Evolutionary conservation across 2,329 filamentous ascomycete species (phyloP).

Genomic region (Diplodia mutila): DNA sequence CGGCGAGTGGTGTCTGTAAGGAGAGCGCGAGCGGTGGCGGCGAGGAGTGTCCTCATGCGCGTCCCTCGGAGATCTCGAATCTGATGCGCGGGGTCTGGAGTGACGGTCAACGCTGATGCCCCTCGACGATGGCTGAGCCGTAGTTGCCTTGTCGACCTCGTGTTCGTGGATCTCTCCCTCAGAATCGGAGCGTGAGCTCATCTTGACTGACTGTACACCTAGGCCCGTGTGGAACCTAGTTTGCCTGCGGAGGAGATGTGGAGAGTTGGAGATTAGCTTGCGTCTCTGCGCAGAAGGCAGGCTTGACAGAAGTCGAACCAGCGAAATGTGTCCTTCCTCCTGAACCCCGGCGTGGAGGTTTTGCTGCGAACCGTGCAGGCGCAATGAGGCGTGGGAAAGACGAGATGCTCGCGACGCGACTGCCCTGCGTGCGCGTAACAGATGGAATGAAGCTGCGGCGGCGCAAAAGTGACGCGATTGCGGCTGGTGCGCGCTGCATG

Average conservation of each 20-base stretch:
- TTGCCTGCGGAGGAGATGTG: constrained; percentile 7
- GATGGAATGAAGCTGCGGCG: background rate
- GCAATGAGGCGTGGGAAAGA: background rate
- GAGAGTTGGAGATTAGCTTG: constrained; percentile 20
- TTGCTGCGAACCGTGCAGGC: background rate
- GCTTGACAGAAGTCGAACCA: constrained; percentile 28
- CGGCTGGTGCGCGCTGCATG: constrained; percentile 1
- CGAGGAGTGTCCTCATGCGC: constrained; percentile 54
- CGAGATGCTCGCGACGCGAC: constrained; percentile 1
- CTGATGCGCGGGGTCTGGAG: constrained; percentile 60
- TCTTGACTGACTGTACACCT: constrained; percentile 27
- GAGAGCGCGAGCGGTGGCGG: constrained; percentile 31
- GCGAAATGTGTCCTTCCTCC: constrained; percentile 22
- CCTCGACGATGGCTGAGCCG: constrained; percentile 72
- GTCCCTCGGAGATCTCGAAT: constrained; percentile 24
- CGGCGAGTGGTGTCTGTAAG: constrained; percentile 32
- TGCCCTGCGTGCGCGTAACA: background rate
- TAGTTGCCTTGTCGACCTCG: constrained; percentile 77
- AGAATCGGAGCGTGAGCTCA: constrained; percentile 65
- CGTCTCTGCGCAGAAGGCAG: constrained; percentile 21
- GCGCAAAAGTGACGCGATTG: constrained; percentile 8
- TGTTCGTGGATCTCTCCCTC: constrained; percentile 82
- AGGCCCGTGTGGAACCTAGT: background rate
- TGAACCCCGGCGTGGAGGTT: constrained; percentile 7
- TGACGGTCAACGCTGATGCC: constrained; percentile 88